Base-by-base conservation (phyloP, 208 protist species). In the Leishmania arabica region DNA sequence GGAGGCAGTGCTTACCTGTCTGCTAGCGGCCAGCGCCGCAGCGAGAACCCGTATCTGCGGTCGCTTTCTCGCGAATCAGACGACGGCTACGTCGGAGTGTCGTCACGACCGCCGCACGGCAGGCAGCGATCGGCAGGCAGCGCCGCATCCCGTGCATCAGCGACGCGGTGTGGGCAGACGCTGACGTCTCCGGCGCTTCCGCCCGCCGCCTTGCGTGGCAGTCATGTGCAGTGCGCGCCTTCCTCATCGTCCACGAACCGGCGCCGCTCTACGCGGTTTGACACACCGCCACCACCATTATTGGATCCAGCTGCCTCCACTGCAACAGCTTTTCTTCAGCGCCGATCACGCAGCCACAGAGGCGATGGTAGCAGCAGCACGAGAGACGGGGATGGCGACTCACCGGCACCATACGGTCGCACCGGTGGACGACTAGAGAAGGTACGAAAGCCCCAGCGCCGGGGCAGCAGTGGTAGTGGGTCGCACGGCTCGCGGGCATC, bases 401-500 rank as follows among this genome's bases (percentile, higher is more conserved):
- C 88, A 1, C 92, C 90, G 3, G 89, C 89, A 3, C 89, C 90
- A 37, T 80, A 84, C 34, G 87, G 86, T 47, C 89, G 87, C 69
- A 94, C 86, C 15, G 90, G 89, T 49, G 88, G 85, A 11, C 87
- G 92, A 3, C 80, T 58, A n/a, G 72, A 37, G 9, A 79, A 42
- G 31, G 72, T 34, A 7, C 31, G 17, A 42, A 78, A 85, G 53
- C 81, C 53, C 5, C 71, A 54, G 15, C 53, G 81, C 49, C 40
- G 71, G 21, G n/a, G 54, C 47, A 71, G 76, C 66, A 69, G 54
- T 60, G 66, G 72, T n/a, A 58, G 40, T 42, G 75, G 60, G 8
- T 77, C 83, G 64, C 42, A 37, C 27, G 65, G 79, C 66, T 75
- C 79, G 8, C 77, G 77, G 42, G 87, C 56, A 13, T 84, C 75